Evolutionary conservation across 805 yeast species (phyloP), one percentile per base, ranked within the genome.

Genomic region (Candida ponderosae): DNA sequence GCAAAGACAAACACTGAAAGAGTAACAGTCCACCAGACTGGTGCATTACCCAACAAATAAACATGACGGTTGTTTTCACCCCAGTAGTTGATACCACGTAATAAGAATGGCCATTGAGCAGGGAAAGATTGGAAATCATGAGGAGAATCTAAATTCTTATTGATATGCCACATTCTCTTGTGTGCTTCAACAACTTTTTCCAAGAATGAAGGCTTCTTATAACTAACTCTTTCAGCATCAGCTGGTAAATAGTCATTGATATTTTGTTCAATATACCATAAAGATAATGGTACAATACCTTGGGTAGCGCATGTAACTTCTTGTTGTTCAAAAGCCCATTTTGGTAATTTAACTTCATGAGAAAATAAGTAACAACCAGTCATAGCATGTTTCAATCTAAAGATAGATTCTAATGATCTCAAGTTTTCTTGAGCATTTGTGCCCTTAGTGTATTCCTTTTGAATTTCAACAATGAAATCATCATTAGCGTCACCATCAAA

Each of bases 61-160:
- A 84, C 70, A 56, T 77, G 84, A 42, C 66, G 72, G 45, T 70
- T 62, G 42, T 76, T 70, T 37, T 65, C 64, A 45, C 65, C 71
- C 94, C 94, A 84, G 63, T 84, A 84, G 57, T 81, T 80, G 51
- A 84, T 83, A 60, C 95, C 95, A 62, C 94, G 76, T 34, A 63
- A 51, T 42, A 84, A 66, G 23, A 79, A 62, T 39, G 93, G 89
- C 95, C 95, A 84, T 19, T 77, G 68, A 38, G 62, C 61, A 39
- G 95, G 94, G 40, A 65, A 53, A 6, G 89, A 80, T 61, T 82
- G 86, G 69, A 75, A 84, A 44, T 66, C 63, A 54, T 84, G 95
- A 48, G 79, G 72, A 23, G 74, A 72, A 31, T 81, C 79, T 54
- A 84, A 68, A 30, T 82, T 81, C 38, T 65, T 70, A 65, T 84